These are phyloP conservation scores for Tetradesmus obliquus DNA, from an alignment of 139 green algal species.

Conservation along the genomic window DNA sequence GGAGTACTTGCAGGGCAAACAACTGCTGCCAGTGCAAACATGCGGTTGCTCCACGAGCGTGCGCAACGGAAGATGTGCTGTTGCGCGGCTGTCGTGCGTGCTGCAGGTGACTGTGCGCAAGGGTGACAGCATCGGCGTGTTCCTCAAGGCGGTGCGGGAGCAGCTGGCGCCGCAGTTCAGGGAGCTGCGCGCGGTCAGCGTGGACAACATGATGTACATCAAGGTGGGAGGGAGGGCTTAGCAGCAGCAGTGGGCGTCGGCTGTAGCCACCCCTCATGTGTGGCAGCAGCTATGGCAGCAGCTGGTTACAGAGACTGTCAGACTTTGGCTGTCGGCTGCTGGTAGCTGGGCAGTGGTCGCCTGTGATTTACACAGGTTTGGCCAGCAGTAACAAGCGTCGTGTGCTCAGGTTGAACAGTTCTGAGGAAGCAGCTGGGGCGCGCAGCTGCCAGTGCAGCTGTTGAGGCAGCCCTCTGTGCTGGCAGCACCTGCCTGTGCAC, in stretches of 20 bases:
- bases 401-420: no score
- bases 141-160: constrained; percentile 89
- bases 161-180: constrained; percentile 91
- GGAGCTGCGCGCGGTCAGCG: constrained; percentile 78
- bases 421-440: neutral
- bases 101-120: constrained; percentile 37
- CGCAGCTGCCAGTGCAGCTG: neutral
- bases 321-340: neutral
- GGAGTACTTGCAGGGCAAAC: neutral
- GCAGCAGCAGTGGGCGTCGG: neutral
- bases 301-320: neutral
- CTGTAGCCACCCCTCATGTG: neutral
- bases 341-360: neutral
- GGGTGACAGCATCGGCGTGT: constrained; percentile 75
- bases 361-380: neutral
- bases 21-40: neutral
- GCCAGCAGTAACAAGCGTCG: no score
- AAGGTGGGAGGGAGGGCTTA: constrained; percentile 71
- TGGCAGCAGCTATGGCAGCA: neutral
- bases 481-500: no score
- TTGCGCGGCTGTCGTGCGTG: constrained; percentile 16
- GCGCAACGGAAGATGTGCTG: neutral
- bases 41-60: neutral
- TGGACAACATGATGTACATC: constrained; percentile 96
- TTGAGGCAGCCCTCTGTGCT: no score